These are phyloP conservation scores for Metschnikowia baotianmanensis DNA, from an alignment of 805 yeast genomes.

Conservation along the genomic window DNA sequence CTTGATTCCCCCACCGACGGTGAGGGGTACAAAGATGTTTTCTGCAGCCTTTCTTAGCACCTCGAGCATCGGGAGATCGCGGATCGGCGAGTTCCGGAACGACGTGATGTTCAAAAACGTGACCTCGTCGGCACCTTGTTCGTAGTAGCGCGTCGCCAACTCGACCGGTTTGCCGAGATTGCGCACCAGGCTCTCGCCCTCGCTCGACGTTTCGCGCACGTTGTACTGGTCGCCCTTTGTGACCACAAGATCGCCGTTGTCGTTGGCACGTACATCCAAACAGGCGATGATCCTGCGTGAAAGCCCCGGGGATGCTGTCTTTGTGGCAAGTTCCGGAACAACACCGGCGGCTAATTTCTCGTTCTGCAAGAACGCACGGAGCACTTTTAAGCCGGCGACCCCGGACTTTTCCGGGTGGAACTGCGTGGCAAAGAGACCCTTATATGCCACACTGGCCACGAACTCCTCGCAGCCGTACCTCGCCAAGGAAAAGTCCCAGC, in stretches of 20 bases:
- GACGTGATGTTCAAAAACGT: constrained; percentile 95
- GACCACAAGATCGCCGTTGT: constrained; percentile 91
- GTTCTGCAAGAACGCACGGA: constrained; percentile 66
- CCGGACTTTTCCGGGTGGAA: constrained; percentile 99
- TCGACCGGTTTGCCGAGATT: constrained; percentile 96
- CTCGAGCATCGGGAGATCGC: constrained; percentile 93
- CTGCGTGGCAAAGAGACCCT: constrained; percentile 89
- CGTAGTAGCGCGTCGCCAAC: constrained; percentile 83
- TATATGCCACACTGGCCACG: constrained; percentile 75
- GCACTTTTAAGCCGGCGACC: constrained; percentile 75
- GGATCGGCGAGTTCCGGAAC: constrained; percentile 88
- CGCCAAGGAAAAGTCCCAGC: constrained; percentile 74
- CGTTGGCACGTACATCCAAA: constrained; percentile 94
- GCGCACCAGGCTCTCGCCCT: constrained; percentile 62
- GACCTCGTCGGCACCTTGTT: constrained; percentile 96
- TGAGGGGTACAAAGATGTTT: constrained; percentile 92
- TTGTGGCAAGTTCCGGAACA: background rate
- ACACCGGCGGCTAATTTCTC: constrained; percentile 20
- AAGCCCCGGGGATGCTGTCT: constrained; percentile 46
- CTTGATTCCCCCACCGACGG: constrained; percentile 97
- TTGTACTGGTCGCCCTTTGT: constrained; percentile 99
- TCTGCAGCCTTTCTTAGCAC: constrained; percentile 80
- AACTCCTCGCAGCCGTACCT: constrained; percentile 76
- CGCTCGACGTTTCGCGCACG: constrained; percentile 65
- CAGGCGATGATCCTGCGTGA: constrained; percentile 94